Evolutionary conservation across 1,284 basidiomycete species (phyloP).

Genomic region (Tylopilus sp.): DNA sequence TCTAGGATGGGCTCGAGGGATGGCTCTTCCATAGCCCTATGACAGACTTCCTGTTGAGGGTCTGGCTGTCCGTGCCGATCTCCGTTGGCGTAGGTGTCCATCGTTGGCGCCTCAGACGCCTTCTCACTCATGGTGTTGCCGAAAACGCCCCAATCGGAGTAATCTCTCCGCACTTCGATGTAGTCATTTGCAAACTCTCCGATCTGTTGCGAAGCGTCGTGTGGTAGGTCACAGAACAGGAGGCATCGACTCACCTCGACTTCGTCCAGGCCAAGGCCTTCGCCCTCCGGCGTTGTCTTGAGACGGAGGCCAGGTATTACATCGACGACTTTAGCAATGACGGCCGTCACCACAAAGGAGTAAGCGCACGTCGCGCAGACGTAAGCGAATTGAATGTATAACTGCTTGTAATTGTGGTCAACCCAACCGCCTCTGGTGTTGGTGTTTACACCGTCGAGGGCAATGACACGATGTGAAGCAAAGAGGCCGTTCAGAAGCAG

Average conservation of each 20-base stretch:
- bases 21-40: conserved; percentile 8
- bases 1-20: conserved; percentile 18
- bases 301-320: conserved; percentile 75
- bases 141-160: conserved; percentile 48
- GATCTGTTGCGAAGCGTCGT: conserved; percentile 42
- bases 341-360: conserved; percentile 65
- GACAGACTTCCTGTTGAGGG: conserved; percentile 4
- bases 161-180: conserved; percentile 72
- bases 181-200: conserved; percentile 78
- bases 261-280: conserved; percentile 87
- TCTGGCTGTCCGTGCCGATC: conserved; percentile 49
- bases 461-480: conserved; percentile 58
- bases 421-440: conserved; percentile 69
- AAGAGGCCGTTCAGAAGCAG: conserved; percentile 79
- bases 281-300: conserved; percentile 70
- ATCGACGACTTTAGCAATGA: conserved; percentile 69
- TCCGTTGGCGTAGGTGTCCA: conserved; percentile 33
- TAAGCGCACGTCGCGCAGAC: conserved; percentile 66
- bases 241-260: conserved; percentile 56
- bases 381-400: conserved; percentile 85
- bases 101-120: conserved; percentile 9
- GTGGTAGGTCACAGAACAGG: not conserved
- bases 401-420: conserved; percentile 64
- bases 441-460: conserved; percentile 75
- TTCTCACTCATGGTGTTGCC: conserved; percentile 6